These are phyloP conservation scores for Aspergillus nidulans DNA, from an alignment of 495 filamentous ascomycete genomes.

Conservation along the genomic window DNA sequence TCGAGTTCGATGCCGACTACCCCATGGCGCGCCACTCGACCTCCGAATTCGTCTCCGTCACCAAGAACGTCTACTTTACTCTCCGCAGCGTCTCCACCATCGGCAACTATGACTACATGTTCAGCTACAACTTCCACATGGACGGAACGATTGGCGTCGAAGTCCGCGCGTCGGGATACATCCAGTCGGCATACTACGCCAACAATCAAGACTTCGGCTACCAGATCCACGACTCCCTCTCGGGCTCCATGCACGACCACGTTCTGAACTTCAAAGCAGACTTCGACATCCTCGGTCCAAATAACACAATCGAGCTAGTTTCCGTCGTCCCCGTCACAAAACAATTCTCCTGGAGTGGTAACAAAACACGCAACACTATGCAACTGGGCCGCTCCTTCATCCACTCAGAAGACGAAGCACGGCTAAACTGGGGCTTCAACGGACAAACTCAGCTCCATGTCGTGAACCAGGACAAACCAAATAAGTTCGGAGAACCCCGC, in stretches of 20 bases:
- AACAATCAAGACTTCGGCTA: slow-evolving; percentile 51
- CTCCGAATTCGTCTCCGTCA: slow-evolving; percentile 6
- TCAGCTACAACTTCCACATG: slow-evolving; percentile 48
- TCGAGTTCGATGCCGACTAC: slow-evolving; percentile 17
- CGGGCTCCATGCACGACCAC: slow-evolving; percentile 57
- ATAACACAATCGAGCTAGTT: slow-evolving; percentile 45
- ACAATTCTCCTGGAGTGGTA: slow-evolving; percentile 48
- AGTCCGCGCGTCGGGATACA: slow-evolving; percentile 55
- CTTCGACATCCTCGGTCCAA: slow-evolving; percentile 47
- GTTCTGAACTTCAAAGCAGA: slow-evolving; percentile 57
- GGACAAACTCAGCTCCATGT: slow-evolving; percentile 45
- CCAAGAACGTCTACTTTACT: slow-evolving; percentile 16
- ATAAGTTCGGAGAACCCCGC: slow-evolving; percentile 50
- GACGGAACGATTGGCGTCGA: slow-evolving; percentile 53
- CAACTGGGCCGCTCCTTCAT: slow-evolving; percentile 41
- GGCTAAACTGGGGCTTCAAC: slow-evolving; percentile 50
- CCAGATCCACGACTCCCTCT: slow-evolving; percentile 48
- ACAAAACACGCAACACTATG: slow-evolving; percentile 51
- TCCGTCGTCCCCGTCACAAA: slow-evolving; percentile 31
- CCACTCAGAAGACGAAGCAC: slow-evolving; percentile 41
- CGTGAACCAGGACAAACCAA: slow-evolving; percentile 48
- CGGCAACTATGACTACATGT: slow-evolving; percentile 19
- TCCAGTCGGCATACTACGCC: slow-evolving; percentile 49
- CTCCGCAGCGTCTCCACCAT: slow-evolving; percentile 14
- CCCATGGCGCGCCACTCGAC: slow-evolving; percentile 13